Percentiles rank a stretch among this genome's conserved stretches.
phyloP scores from a whole-genome alignment of 108 stramenopile genomes.

The Skeletonema grethae region DNA sequence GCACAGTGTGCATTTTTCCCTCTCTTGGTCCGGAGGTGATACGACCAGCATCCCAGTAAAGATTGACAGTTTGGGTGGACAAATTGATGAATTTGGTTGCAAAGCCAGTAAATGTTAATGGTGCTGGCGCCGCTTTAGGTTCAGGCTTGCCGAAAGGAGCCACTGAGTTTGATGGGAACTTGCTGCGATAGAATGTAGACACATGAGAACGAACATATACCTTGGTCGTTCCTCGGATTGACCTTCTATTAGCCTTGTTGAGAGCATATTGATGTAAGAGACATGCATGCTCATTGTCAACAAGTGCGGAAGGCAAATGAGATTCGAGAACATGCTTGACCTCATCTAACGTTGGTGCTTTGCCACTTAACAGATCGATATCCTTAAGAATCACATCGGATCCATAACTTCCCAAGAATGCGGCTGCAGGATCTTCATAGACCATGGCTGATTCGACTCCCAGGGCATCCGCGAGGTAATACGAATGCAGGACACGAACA shows the following conservation, averaged over 20 bases:
- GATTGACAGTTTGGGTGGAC: slow-evolving; percentile 55
- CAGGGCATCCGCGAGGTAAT: slow-evolving; percentile 39
- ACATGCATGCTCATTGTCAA: slow-evolving; percentile 29
- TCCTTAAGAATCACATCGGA: slow-evolving; percentile 35
- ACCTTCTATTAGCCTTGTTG: slow-evolving; percentile 23
- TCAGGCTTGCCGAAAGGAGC: neutral
- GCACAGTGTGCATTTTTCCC: slow-evolving; percentile 49
- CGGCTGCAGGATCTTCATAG: neutral
- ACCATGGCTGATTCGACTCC: slow-evolving; percentile 23
- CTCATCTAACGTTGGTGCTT: slow-evolving; percentile 3
- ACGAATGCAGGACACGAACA: slow-evolving; percentile 32
- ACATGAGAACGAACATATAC: slow-evolving; percentile 34
- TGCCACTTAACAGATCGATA: slow-evolving; percentile 11
- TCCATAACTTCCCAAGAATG: slow-evolving; percentile 17
- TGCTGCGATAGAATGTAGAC: slow-evolving; percentile 27
- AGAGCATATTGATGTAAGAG: slow-evolving; percentile 40
- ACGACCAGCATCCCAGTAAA: slow-evolving; percentile 81
- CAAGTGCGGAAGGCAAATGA: slow-evolving; percentile 12
- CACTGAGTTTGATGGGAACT: neutral
- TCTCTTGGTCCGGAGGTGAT: slow-evolving; percentile 44
- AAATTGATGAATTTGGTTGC: slow-evolving; percentile 86
- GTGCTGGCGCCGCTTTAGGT: slow-evolving; percentile 37
- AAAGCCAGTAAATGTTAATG: slow-evolving; percentile 79
- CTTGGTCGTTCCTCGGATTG: slow-evolving; percentile 32
- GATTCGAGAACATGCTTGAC: slow-evolving; percentile 13